phyloP scores from a whole-genome alignment of 495 filamentous ascomycete species.

The Ramalina intermedia region DNA sequence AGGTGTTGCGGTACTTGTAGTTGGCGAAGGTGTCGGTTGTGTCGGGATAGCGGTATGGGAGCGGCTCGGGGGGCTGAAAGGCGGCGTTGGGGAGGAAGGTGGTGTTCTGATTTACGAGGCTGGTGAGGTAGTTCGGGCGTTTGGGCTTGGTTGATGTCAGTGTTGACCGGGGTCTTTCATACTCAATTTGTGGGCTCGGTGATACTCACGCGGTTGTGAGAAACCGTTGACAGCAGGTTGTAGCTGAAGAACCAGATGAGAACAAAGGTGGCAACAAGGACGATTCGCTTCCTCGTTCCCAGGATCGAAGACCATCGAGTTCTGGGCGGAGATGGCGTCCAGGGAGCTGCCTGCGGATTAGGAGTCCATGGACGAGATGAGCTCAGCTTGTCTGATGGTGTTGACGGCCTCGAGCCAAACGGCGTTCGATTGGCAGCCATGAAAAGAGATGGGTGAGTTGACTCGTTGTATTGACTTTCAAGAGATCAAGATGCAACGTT shows the following conservation, averaged over 20 bases:
- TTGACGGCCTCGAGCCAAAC: slow-evolving; percentile 1
- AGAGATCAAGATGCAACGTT: no score
- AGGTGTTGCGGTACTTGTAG: slow-evolving; percentile 28
- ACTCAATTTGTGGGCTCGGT: no score
- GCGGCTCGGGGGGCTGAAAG: slow-evolving; percentile 24
- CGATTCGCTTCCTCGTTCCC: background rate
- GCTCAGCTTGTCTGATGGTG: slow-evolving; percentile 1
- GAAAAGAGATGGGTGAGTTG: background rate
- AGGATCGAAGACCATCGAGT: background rate
- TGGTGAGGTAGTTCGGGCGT: slow-evolving; percentile 14
- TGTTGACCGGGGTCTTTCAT: background rate
- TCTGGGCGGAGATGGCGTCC: background rate
- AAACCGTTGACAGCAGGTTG: background rate
- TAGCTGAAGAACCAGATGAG: slow-evolving; percentile 1
- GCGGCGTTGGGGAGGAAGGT: slow-evolving; percentile 19
- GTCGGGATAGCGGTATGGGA: slow-evolving; percentile 22
- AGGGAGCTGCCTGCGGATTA: background rate
- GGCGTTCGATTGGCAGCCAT: background rate
- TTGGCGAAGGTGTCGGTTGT: slow-evolving; percentile 22
- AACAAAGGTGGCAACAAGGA: background rate
- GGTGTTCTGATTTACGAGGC: slow-evolving; percentile 8
- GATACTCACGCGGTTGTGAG: background rate
- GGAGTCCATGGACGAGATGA: background rate
- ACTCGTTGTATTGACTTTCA: no score
- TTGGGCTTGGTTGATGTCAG: slow-evolving; percentile 1